phyloP scores from a whole-genome alignment of 768 basidiomycete species.

The Cytidiella melzeri region DNA sequence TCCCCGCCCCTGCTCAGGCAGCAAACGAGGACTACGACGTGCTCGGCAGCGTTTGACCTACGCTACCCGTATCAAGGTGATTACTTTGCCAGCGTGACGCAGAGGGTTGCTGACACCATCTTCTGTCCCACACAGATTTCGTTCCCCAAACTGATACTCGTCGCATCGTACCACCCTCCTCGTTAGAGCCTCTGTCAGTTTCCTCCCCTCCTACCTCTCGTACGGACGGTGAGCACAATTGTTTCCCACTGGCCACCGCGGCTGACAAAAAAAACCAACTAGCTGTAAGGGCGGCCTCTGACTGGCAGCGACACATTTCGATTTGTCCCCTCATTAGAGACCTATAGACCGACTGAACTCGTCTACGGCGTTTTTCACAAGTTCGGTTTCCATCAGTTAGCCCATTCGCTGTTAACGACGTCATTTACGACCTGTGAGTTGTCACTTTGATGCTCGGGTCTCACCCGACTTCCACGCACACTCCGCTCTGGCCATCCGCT shows the following conservation, averaged over 20 bases:
- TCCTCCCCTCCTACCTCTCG: background rate
- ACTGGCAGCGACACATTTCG: background rate
- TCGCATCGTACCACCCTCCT: conserved; percentile 10
- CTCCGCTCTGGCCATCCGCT: conserved; percentile 6
- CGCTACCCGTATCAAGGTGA: conserved; percentile 8
- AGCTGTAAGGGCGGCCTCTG: conserved; percentile 1
- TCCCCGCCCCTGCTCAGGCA: background rate
- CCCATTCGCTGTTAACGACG: conserved; percentile 6
- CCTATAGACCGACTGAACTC: background rate
- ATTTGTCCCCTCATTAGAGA: background rate
- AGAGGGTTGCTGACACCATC: too few relatives aligned
- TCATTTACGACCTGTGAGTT: conserved; percentile 13
- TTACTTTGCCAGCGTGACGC: too few relatives aligned
- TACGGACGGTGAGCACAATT: background rate
- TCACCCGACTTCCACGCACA: conserved; percentile 5
- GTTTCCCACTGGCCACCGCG: background rate
- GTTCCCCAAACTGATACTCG: conserved; percentile 6
- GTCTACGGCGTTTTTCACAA: background rate
- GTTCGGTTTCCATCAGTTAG: background rate
- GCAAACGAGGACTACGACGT: conserved; percentile 11
- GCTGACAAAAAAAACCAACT: background rate
- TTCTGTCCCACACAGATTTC: too few relatives aligned
- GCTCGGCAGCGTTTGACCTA: conserved; percentile 4
- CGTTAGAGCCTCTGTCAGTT: conserved; percentile 1
- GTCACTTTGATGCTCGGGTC: conserved; percentile 6